These are phyloP conservation scores for Aspergillus oerlinghausenensis DNA, from an alignment of 2,329 filamentous ascomycete genomes.

Conservation along the genomic window DNA sequence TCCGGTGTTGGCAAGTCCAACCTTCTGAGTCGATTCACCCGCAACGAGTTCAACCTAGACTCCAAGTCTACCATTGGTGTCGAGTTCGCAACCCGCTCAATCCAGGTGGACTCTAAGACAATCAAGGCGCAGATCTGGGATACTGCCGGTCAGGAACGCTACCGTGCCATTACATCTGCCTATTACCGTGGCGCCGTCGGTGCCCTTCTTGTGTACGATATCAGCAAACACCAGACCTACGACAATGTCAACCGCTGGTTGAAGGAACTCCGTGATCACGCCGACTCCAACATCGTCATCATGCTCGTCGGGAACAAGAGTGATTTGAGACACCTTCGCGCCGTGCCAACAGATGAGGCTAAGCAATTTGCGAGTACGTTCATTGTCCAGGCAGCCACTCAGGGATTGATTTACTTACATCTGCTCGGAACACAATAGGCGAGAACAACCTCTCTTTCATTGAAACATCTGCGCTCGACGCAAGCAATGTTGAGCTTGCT, in stretches of 20 bases:
- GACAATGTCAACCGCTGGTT: constrained; percentile 98
- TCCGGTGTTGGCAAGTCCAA: constrained; percentile 99
- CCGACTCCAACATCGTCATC: constrained; percentile 98
- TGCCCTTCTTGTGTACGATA: constrained; percentile 96
- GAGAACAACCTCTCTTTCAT: constrained; percentile 99
- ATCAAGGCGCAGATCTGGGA: constrained; percentile 99
- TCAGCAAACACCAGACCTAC: constrained; percentile 99
- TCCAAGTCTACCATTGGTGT: constrained; percentile 99
- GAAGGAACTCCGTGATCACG: constrained; percentile 96
- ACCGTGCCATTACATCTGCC: constrained; percentile 97
- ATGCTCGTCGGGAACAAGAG: constrained; percentile 99
- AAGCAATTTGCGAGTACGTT: constrained; percentile 90
- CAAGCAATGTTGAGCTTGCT: constrained; percentile 97
- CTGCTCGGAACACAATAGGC: constrained; percentile 52
- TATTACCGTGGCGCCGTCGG: constrained; percentile 98
- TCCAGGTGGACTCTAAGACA: constrained; percentile 98
- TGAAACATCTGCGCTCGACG: constrained; percentile 96
- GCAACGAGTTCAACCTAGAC: constrained; percentile 99
- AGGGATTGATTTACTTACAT: not conserved
- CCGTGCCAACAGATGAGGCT: constrained; percentile 95
- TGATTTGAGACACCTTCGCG: constrained; percentile 96
- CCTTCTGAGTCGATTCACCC: constrained; percentile 97
- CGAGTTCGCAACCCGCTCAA: constrained; percentile 96
- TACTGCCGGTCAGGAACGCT: constrained; percentile 97
- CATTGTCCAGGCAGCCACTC: not conserved